Evolutionary conservation across 306 rosid species (phyloP).

Genomic region (Aeschynomene evenia): DNA sequence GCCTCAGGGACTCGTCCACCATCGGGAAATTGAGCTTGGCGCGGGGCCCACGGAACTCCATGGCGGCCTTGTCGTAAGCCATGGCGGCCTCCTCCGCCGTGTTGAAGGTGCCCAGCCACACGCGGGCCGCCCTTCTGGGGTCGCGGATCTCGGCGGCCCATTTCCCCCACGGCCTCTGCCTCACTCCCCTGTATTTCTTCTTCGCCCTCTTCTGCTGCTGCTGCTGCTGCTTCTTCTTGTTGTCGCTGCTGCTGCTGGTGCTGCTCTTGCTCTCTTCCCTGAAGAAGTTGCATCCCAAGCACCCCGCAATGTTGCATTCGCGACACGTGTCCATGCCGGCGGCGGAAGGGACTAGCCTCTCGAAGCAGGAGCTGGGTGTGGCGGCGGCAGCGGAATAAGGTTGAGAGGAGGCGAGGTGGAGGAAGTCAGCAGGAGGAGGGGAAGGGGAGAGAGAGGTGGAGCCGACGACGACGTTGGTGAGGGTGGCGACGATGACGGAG

Average conservation of each 20-base stretch:
- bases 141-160: conserved; percentile 96
- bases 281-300: conserved; percentile 67
- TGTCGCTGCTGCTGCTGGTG: conserved; percentile 12
- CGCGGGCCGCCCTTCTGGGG: conserved; percentile 66
- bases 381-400: neutral
- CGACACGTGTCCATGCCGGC: conserved; percentile 44
- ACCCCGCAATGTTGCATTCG: conserved; percentile 53
- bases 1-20: conserved; percentile 44
- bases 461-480: conserved; percentile 76
- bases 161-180: conserved; percentile 96
- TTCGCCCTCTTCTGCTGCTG: conserved; percentile 47
- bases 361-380: neutral
- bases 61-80: conserved; percentile 82
- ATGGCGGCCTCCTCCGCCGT: conserved; percentile 85
- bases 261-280: conserved; percentile 34
- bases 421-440: neutral
- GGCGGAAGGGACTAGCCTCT: no score
- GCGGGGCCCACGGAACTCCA: conserved; percentile 84
- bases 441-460: conserved; percentile 29
- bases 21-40: conserved; percentile 88
- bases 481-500: conserved; percentile 69
- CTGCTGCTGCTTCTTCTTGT: conserved; percentile 15
- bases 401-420: neutral
- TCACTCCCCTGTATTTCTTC: conserved; percentile 86
- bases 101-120: conserved; percentile 83